Percentiles rank a stretch among this genome's conserved stretches.
phyloP scores from a whole-genome alignment of 352 stramenopile species.

The Stephanocyclus meneghinianus region DNA sequence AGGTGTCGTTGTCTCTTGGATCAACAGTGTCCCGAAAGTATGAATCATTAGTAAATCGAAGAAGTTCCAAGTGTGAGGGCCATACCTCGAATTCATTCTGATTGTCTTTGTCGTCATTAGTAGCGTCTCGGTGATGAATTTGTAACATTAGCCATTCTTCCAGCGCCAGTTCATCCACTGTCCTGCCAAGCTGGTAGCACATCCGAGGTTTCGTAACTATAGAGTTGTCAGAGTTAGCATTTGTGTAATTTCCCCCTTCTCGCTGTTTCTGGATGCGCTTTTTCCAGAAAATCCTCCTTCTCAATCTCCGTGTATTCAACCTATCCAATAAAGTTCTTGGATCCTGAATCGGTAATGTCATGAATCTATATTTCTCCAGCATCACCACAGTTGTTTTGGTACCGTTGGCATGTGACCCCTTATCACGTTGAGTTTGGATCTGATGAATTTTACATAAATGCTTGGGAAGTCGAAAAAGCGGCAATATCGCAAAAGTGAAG shows the following conservation, averaged over 20 bases:
- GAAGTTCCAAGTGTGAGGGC: slow-evolving; percentile 47
- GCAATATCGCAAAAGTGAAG: slow-evolving; percentile 59
- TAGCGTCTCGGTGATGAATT: slow-evolving; percentile 31
- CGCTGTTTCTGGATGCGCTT: slow-evolving; percentile 16
- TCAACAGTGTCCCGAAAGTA: not conserved
- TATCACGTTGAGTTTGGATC: not conserved
- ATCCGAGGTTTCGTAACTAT: not conserved
- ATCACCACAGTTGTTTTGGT: slow-evolving; percentile 21
- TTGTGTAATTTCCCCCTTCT: not conserved
- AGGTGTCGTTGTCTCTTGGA: not conserved
- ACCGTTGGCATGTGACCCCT: slow-evolving; percentile 2
- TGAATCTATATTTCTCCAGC: slow-evolving; percentile 64
- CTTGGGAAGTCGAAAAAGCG: slow-evolving; percentile 58
- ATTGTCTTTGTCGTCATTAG: slow-evolving; percentile 1
- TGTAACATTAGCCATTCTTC: slow-evolving; percentile 48
- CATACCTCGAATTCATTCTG: slow-evolving; percentile 24
- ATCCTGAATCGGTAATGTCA: slow-evolving; percentile 68
- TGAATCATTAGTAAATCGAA: slow-evolving; percentile 32
- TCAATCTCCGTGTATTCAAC: slow-evolving; percentile 70
- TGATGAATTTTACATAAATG: slow-evolving; percentile 26
- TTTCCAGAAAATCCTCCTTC: slow-evolving; percentile 31
- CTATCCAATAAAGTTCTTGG: slow-evolving; percentile 61
- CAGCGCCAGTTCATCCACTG: slow-evolving; percentile 42
- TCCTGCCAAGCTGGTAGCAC: slow-evolving; percentile 48
- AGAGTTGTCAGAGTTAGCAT: slow-evolving; percentile 10